A percentile compares a stretch with the other conserved stretches of the same genome.
Evolutionary conservation across 2,329 filamentous ascomycete genomes (phyloP).

Genomic region (Apiospora aurea): DNA sequence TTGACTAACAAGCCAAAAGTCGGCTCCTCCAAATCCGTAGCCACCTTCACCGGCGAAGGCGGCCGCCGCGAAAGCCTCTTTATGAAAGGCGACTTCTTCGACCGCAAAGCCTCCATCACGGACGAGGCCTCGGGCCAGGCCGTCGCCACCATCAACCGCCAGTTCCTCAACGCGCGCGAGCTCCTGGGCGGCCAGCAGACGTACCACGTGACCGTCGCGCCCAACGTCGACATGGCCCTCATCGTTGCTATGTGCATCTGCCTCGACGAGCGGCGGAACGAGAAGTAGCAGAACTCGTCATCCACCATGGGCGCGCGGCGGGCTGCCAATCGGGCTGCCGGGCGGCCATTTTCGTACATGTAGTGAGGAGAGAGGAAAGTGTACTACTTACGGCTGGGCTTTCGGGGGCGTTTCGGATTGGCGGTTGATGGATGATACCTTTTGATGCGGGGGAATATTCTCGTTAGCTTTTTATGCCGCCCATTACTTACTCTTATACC

Average conservation of each 20-base stretch:
- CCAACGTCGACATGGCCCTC: conserved; percentile 70
- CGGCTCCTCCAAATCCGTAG: conserved; percentile 60
- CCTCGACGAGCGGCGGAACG: conserved; percentile 68
- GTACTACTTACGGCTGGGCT: too few relatives aligned
- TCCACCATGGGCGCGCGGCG: not conserved
- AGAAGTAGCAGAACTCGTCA: conserved; percentile 43
- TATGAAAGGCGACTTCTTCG: conserved; percentile 69
- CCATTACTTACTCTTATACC: too few relatives aligned
- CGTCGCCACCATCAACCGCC: conserved; percentile 66
- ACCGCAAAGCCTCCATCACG: conserved; percentile 63
- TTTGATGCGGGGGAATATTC: too few relatives aligned
- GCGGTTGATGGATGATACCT: too few relatives aligned
- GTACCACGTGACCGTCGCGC: conserved; percentile 69
- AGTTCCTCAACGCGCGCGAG: conserved; percentile 63
- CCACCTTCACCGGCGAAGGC: conserved; percentile 60
- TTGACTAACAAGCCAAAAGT: conserved; percentile 45
- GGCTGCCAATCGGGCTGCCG: too few relatives aligned
- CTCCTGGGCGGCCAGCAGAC: conserved; percentile 68
- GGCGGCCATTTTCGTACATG: too few relatives aligned
- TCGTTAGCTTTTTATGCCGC: too few relatives aligned
- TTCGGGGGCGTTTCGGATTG: too few relatives aligned
- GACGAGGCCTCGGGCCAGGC: conserved; percentile 56
- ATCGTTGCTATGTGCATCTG: conserved; percentile 73
- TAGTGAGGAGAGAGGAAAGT: too few relatives aligned
- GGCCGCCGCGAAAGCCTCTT: conserved; percentile 54